phyloP scores from a whole-genome alignment of 495 filamentous ascomycete species.

The Bombardia bombarda region DNA sequence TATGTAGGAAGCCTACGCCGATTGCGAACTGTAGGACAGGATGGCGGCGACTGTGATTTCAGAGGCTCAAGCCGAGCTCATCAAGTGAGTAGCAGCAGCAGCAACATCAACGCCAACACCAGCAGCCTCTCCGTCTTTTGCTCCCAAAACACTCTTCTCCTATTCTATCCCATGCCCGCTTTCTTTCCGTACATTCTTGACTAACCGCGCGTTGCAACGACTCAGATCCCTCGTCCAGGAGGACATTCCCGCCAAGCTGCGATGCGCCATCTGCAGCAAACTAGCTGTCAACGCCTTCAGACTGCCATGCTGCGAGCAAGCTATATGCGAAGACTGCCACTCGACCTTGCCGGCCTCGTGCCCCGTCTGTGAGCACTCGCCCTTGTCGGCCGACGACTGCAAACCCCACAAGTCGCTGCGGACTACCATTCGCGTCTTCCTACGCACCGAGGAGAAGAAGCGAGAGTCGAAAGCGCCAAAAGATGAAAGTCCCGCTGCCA shows the following conservation, averaged over 20 bases:
- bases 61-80: conserved; percentile 26
- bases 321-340: conserved; percentile 86
- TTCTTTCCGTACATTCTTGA: conserved; percentile 12
- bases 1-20: conserved; percentile 5
- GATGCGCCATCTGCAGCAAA: conserved; percentile 87
- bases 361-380: conserved; percentile 86
- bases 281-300: conserved; percentile 87
- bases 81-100: conserved; percentile 34
- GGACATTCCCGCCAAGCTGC: conserved; percentile 87
- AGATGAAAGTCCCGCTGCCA: conserved; percentile 34
- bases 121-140: too few relatives aligned
- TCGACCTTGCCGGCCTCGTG: conserved; percentile 69
- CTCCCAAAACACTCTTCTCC: too few relatives aligned
- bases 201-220: too few relatives aligned
- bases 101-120: too few relatives aligned
- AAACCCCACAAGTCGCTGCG: conserved; percentile 81
- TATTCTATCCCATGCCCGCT: too few relatives aligned
- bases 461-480: conserved; percentile 51
- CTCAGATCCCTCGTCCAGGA: conserved; percentile 68
- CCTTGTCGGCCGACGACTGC: conserved; percentile 76
- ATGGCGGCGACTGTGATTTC: conserved; percentile 21
- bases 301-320: conserved; percentile 89
- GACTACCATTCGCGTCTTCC: conserved; percentile 80
- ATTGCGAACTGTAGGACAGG: conserved; percentile 7
- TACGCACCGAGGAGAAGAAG: conserved; percentile 85